Evolutionary conservation across 2,329 filamentous ascomycete species (phyloP), one percentile per base, ranked within the genome.

Genomic region (Coniochaeta hoffmannii): DNA sequence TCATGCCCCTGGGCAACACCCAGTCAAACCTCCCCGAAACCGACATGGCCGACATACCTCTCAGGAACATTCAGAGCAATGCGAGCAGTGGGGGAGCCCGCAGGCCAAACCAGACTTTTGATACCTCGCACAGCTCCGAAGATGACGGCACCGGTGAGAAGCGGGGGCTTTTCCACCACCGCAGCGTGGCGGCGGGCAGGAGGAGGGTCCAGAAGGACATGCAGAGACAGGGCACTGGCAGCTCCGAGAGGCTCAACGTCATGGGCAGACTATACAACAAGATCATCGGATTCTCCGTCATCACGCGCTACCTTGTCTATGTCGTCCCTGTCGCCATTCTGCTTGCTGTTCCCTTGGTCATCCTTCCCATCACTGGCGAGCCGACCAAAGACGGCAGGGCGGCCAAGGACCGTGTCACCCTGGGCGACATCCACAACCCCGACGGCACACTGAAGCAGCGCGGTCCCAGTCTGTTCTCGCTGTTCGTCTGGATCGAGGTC

Each of bases 401-500:
- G 9, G 55, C 63, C 53, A 64, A 66, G 53, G 64, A 67, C 56
- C 60, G 61, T 28, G 61, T 76, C 28, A 60, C 56, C 2, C 65
- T 79, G 14, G 77, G 74, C 49, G 61, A 61, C 26, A 63, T 66
- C 51, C 14, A 56, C 64, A 26, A 64, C 49, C 11, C 63, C 54
- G 12, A 52, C 55, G 35, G 57, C 24, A 56, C 36, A 10, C 50
- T 57, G 17, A 61, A 82, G 44, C 61, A 50, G 35, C 62, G 62
- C 12, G 78, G 77, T 1, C 76, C 81, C 9, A 73, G 76, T 4
- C 73, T 87, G 10, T 81, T 85, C 63, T 69, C 78, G 51, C 74
- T 89, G 50, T 88, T 88, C 63, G 72, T 86, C 50, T 88, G 86
- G 86, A 78, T 89, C 61, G 81, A 88, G 64, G 75, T 86, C 53